Evolutionary conservation across 495 filamentous ascomycete species (phyloP).

Genomic region (Tuber magnatum): DNA sequence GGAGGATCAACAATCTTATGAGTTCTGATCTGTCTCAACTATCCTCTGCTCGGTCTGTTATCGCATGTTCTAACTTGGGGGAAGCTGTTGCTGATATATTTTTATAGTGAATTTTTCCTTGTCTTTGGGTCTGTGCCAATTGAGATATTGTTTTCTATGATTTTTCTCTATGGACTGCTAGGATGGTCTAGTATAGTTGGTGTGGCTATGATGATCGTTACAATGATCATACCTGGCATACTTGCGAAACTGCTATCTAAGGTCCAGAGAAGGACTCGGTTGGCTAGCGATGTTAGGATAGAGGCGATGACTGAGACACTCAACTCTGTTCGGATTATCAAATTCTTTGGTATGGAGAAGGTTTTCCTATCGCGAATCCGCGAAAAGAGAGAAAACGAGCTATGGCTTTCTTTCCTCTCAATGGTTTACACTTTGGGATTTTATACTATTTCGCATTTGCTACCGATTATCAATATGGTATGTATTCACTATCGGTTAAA

Average conservation of each 20-base stretch:
- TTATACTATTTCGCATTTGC: constrained; percentile 11
- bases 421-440: constrained; percentile 21
- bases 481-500: constrained; percentile 33
- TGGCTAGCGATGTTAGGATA: constrained; percentile 27
- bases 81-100: background rate
- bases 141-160: constrained; percentile 32
- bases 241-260: constrained; percentile 29
- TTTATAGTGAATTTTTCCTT: constrained; percentile 34
- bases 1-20: constrained; percentile 32
- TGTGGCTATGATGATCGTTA: constrained; percentile 34
- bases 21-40: constrained; percentile 25
- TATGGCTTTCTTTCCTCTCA: constrained; percentile 23
- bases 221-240: constrained; percentile 29
- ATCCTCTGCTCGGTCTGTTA: constrained; percentile 18
- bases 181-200: constrained; percentile 40
- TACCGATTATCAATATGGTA: constrained; percentile 11
- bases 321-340: constrained; percentile 39
- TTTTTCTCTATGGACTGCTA: constrained; percentile 39
- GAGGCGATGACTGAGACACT: constrained; percentile 23
- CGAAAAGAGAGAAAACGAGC: constrained; percentile 35
- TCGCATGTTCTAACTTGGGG: background rate
- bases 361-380: constrained; percentile 33
- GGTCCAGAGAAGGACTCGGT: constrained; percentile 28
- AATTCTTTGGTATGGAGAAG: constrained; percentile 38
- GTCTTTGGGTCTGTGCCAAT: constrained; percentile 37